Base-by-base conservation (phyloP, 202 grass and related monocot species). In the Eragrostis tef region DNA sequence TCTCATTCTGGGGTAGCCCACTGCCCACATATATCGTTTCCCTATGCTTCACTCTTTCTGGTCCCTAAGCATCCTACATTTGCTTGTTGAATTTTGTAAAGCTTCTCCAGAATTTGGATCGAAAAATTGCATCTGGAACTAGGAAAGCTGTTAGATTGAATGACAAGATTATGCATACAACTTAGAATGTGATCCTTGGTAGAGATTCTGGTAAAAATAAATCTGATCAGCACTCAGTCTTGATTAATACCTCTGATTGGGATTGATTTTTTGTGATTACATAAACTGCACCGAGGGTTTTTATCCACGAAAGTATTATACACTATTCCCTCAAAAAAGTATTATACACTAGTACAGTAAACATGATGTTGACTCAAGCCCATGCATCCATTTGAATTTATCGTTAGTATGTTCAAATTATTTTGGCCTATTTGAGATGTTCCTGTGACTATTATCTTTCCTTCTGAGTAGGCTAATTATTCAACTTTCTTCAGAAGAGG, bases 41-140 rank as follows among this genome's bases (percentile, higher is more conserved):
- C 11, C 11, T 61, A 61, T 61, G 22, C 10, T 83, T 79, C 45
- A 48, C 41, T 44, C 50, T 73, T 2, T 76, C 59, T 87, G 64
- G 42, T 87, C 25, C 82, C 49, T 63, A 20, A 56, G 42, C 60
- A 81, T 79, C 78, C 54, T 82, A 64, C 84, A 69, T 72, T 58
- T 82, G 78, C 46, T 85, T 47, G 58, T 74, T 81, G 57, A 73
- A 57, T 62, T 64, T 66, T 19, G 44, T 81, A 6, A 34, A 76
- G 58, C 65, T 73, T 89, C 22, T 75, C 46, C 19, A 47, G 62
- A 27, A 14, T 52, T 43, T 75, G 36, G 51, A 70, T 74, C 78
- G 20, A 71, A 70, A 76, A 64, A 56, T 45, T 79, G 80, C 60
- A 75, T 79, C 41, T 73, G 5, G 2, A 21, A 59, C 4, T 9